phyloP scores from a whole-genome alignment of 352 stramenopile species.

The Pythium phragmiticola region DNA sequence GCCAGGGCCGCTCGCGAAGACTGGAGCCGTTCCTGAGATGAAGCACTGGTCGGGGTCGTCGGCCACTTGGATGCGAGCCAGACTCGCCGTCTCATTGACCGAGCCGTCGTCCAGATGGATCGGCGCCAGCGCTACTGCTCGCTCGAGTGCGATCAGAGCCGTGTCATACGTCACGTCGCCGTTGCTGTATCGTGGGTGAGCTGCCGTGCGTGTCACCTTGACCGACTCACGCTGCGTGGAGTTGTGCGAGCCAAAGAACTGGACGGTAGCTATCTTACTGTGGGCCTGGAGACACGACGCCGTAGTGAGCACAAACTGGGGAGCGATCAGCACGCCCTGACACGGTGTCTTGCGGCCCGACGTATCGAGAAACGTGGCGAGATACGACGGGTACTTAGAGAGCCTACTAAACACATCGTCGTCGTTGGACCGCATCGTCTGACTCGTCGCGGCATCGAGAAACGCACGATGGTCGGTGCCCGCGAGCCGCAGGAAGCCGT shows the following conservation, averaged over 20 bases:
- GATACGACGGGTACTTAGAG: slow-evolving; percentile 24
- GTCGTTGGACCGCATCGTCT: slow-evolving; percentile 12
- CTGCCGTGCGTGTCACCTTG: slow-evolving; percentile 1
- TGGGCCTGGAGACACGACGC: slow-evolving; percentile 26
- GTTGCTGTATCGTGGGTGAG: slow-evolving; percentile 11
- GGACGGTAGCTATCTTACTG: neutral
- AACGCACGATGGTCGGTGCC: slow-evolving; percentile 14
- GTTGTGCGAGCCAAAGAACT: neutral
- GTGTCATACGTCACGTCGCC: slow-evolving; percentile 21
- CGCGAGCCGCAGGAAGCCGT: slow-evolving; percentile 15
- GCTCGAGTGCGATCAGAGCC: slow-evolving; percentile 12
- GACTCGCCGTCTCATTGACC: neutral
- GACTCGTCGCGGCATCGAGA: slow-evolving; percentile 7
- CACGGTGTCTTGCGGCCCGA: slow-evolving; percentile 8
- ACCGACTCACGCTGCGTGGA: slow-evolving; percentile 1
- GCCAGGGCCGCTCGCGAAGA: neutral
- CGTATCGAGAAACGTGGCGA: slow-evolving; percentile 16
- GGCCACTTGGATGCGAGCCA: slow-evolving; percentile 14
- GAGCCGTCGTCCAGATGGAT: slow-evolving; percentile 23
- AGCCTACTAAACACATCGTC: slow-evolving; percentile 23
- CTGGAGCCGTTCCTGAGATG: slow-evolving; percentile 1
- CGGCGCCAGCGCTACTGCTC: neutral
- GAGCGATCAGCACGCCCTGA: slow-evolving; percentile 34
- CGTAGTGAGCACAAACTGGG: slow-evolving; percentile 36
- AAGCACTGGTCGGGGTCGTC: slow-evolving; percentile 9